Evolutionary conservation across 106 monocot genomes (phyloP), one percentile per base, ranked within the genome.

Genomic region (Allium sativum): DNA sequence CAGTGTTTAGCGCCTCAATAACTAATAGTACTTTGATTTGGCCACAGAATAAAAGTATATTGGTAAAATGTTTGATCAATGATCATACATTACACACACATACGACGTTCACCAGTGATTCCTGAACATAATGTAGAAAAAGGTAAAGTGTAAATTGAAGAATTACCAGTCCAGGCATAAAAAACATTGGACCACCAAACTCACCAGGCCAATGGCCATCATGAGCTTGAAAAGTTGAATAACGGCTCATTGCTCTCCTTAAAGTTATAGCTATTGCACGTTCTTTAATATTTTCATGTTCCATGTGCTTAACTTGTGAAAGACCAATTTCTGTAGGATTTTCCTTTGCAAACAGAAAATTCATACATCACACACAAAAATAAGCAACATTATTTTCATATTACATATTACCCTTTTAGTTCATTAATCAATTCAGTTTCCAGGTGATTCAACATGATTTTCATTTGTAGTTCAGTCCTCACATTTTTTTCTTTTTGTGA

Each of bases 141-240:
- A n/a, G 15, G 43, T 16, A 1, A 6, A 59, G 17, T 59, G 42
- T 14, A 59, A 9, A 59, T n/a, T 3, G 13, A 59, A 1, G 19
- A 9, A 61, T 59, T 83, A 85, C 89, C 83, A 93, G 56, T 45
- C 78, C 80, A 56, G 93, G 93, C 68, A 81, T 71, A 31, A 89
- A 71, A 58, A 93, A 89, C 82, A 88, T 85, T 12, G 88, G 88
- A n/a, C 93, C 93, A 10, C 82, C 88, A 53, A 80, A 93, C 56
- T 93, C 93, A 18, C 93, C 93, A 31, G 85, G 71, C 93, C 93
- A 93, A 53, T 93, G 93, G 6, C 93, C 93, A 73, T 93, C 93
- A 46, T 78, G 77, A 21, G 85, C 77, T 68, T 93, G 93, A 15
- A 93, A 63, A 42, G 82, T 76, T n/a, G 88, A 82, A 63, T 69